Base-by-base conservation (phyloP, 1,284 basidiomycete genomes). In the Paramarasmius palmivorus region DNA sequence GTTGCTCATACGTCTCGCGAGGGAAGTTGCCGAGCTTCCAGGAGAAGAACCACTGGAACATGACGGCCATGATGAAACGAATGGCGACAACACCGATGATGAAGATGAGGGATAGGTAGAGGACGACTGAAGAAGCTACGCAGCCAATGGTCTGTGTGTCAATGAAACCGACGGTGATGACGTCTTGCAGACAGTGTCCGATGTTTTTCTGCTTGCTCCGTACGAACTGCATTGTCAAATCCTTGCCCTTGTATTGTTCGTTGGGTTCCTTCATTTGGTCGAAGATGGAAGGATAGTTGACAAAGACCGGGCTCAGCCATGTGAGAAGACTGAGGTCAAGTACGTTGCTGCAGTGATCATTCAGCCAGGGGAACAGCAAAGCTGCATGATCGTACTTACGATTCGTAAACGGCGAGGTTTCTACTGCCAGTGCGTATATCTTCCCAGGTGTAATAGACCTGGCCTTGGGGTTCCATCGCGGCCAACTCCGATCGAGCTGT, bases 21-120 rank as follows among this genome's bases (percentile, higher is more conserved):
- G 89, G 88, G 78, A 98, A 99, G 63, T 93, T 91, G 50, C 96
- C 96, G 39, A 99, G 79, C 65, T 86, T 86, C 90, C 92, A 95
- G 20, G 92, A 93, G 67, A 94, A 86, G 81, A 98, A 99, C 96
- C 96, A 99, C 38, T 92, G 83, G 72, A 99, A 99, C 68, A 93
- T 79, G 63, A 98, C 91, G 39, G 97, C 96, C 94, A 99, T 96
- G 62, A 83, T 77, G 76, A 98, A 99, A 58, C 95, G 93, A 73
- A 98, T 95, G 52, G 83, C 79, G 53, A 99, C 96, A 56, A 98
- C 95, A 57, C 96, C 97, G 59, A 98, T 88, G 69, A 99, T 99
- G 82, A 98, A 97, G 61, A 96, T 84, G 62, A 98, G 86, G 45
- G 96, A 98, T 53, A 98, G 79, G 69, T 96, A 97, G 56, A 99